phyloP scores from a whole-genome alignment of 495 filamentous ascomycete genomes.

The Penicillium daleae region DNA sequence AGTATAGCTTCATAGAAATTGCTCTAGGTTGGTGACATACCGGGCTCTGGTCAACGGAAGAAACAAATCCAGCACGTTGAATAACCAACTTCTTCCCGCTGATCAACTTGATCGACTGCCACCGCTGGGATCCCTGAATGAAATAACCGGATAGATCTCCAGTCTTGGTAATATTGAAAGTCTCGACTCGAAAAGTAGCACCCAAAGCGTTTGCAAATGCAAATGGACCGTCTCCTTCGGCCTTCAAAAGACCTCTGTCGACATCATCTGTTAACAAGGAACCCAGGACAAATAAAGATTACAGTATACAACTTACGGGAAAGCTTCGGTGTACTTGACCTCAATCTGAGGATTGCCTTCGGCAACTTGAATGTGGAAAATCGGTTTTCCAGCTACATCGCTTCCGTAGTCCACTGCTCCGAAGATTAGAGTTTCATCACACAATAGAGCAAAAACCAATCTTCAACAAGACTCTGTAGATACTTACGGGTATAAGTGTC shows the following conservation, averaged over 20 bases:
- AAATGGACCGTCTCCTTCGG: background rate
- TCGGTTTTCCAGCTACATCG: background rate
- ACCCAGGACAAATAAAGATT: background rate
- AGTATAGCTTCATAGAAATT: background rate
- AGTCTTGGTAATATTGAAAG: background rate
- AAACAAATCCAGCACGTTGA: slow-evolving; percentile 5
- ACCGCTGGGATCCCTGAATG: slow-evolving; percentile 7
- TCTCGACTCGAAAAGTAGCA: slow-evolving; percentile 5
- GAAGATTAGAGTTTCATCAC: background rate
- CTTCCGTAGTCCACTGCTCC: background rate
- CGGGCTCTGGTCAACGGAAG: slow-evolving; percentile 11
- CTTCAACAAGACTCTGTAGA: background rate
- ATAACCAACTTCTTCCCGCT: slow-evolving; percentile 2
- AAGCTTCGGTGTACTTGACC: slow-evolving; percentile 5
- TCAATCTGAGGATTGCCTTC: slow-evolving; percentile 4
- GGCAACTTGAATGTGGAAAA: background rate
- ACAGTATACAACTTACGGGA: background rate
- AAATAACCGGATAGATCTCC: slow-evolving; percentile 1
- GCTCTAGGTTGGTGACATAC: background rate
- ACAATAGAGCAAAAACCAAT: background rate
- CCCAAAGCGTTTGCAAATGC: background rate
- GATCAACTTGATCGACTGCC: slow-evolving; percentile 12
- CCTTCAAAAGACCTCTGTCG: background rate
- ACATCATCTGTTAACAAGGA: too few relatives aligned
- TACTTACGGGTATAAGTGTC: background rate